Conservation (phyloP, 31 red algal species). For the Odonthalia washingtoniensis region DNA sequence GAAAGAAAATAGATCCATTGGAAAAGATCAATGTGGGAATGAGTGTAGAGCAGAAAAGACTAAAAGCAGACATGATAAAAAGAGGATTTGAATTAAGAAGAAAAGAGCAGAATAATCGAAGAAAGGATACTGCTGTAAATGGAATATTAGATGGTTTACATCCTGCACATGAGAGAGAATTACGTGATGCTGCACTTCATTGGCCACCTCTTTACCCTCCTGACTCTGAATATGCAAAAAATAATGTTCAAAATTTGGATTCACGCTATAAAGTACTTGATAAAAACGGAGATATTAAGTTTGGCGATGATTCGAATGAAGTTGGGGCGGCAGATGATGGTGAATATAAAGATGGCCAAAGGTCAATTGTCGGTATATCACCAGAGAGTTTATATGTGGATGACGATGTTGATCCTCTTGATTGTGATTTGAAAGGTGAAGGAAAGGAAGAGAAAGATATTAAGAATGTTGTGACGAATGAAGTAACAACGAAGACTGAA, state of each 20-base stretch:
- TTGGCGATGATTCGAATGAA: not conserved
- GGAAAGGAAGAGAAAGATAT: too few relatives aligned
- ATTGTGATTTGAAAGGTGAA: too few relatives aligned
- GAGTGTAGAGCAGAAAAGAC: not conserved
- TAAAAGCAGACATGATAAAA: not conserved
- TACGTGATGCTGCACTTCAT: not conserved
- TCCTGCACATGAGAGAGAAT: not conserved
- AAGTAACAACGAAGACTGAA: too few relatives aligned
- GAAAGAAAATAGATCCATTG: not conserved
- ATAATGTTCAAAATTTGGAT: not conserved
- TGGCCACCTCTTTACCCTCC: not conserved
- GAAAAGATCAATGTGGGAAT: not conserved
- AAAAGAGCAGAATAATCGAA: not conserved
- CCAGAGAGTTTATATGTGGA: too few relatives aligned
- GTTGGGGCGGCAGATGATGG: not conserved
- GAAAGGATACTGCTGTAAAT: not conserved
- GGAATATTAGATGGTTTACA: not conserved
- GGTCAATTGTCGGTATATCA: too few relatives aligned
- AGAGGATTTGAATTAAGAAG: not conserved
- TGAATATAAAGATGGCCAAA: not conserved
- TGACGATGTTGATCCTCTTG: too few relatives aligned
- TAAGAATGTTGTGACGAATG: too few relatives aligned
- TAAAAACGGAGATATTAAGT: not conserved
- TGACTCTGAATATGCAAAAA: not conserved
- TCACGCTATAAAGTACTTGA: not conserved